Evolutionary conservation across 73 alveolate genomes (phyloP).

Genomic region (Paramecium tetraurelia): DNA sequence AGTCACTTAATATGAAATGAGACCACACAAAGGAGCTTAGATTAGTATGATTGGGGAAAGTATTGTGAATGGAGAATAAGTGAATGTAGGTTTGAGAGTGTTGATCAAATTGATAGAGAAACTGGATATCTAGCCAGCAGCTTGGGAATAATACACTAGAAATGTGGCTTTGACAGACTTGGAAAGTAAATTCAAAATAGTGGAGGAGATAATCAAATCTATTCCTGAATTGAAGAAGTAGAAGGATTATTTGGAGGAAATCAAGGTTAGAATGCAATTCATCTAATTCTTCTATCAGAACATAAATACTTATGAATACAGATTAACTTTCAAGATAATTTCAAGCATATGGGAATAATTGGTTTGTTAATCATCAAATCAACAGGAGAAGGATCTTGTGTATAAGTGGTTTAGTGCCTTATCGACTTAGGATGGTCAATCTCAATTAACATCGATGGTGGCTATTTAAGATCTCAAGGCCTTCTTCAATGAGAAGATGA

Average conservation of each 20-base stretch:
- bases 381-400: slow-evolving; percentile 56
- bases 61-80: neutral
- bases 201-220: neutral
- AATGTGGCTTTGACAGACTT: slow-evolving; percentile 38
- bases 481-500: slow-evolving; percentile 72
- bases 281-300: slow-evolving; percentile 38
- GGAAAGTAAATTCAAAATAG: neutral
- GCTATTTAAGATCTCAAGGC: slow-evolving; percentile 60
- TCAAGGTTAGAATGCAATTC: slow-evolving; percentile 20
- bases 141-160: slow-evolving; percentile 42
- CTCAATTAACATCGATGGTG: slow-evolving; percentile 44
- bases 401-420: slow-evolving; percentile 68
- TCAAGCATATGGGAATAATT: slow-evolving; percentile 54
- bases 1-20: slow-evolving; percentile 38
- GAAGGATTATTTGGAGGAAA: neutral
- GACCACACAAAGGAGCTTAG: neutral
- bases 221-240: neutral
- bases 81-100: neutral
- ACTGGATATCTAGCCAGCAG: slow-evolving; percentile 12
- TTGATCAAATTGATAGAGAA: slow-evolving; percentile 23
- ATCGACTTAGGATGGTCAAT: slow-evolving; percentile 51
- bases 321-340: slow-evolving; percentile 54
- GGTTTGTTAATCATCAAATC: neutral
- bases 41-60: neutral
- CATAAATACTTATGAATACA: slow-evolving; percentile 27